Evolutionary conservation across 2,329 filamentous ascomycete genomes (phyloP), one percentile per base, ranked within the genome.

Genomic region (Aspergillus flavus): DNA sequence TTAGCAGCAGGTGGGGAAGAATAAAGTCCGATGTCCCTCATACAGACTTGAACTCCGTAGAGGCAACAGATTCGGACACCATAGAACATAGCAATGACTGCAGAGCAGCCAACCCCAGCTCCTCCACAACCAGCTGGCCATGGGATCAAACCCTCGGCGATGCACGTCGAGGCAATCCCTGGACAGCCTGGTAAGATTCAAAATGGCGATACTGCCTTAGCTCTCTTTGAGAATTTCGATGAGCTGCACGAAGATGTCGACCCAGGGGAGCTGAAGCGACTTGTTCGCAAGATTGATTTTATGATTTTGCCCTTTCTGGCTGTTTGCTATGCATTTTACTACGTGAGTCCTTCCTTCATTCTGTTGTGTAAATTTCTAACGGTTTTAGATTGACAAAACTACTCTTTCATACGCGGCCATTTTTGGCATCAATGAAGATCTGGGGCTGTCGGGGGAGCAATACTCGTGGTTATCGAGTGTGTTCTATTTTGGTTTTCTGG

Each of bases 321-420:
- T 2, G 82, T 86, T 53, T 85, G 82, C 66, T 85, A 85, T 71
- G 81, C 82, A n/a, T 64, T 64, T 21, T 64, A 64, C 45, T 64
- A 64, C 30, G 63, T 64, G 34, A 50, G 63, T 57, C 6, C 0
- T 85, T 85, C 70, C 81, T 81, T 64, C 84, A 84, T 62, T 19
- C 48, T 2, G 16, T n/a, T n/a, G 39, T 72, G 14, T 52, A 36
- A n/a, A 21, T 28, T 14, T 9, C 16, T 16, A 19, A 30, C 2
- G 11, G 9, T 2, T n/a, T 21, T 26, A n/a, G 55, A 19, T 19
- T 32, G 23, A 30, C 30, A 39, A 50, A 45, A 87, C 85, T 0
- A 87, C 84, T 0, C 75, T 87, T 36, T 86, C 83, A 1, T 90
- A 89, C 66, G 87, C 88, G 0, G 87, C 88, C 21, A 86, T 90